Conservation (phyloP, 495 filamentous ascomycete species). For the Neurospora intermedia region DNA sequence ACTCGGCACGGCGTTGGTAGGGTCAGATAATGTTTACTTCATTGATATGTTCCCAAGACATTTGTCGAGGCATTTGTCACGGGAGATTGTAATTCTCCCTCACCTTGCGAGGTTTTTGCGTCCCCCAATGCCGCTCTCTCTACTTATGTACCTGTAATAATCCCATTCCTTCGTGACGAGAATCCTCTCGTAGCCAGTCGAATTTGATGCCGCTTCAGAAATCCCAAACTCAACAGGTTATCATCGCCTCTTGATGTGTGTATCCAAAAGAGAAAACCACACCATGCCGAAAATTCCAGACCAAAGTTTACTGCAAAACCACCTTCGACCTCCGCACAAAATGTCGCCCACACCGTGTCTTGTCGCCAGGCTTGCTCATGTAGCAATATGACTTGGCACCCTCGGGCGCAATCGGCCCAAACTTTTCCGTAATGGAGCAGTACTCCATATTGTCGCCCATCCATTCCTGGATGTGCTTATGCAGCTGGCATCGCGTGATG, state of each 20-base stretch:
- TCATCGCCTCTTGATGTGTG: background rate
- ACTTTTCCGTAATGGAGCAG: conserved; percentile 40
- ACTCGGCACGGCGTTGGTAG: background rate
- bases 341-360: conserved; percentile 39
- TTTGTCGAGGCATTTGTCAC: background rate
- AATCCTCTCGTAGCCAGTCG: background rate
- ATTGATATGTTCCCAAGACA: background rate
- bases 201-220: background rate
- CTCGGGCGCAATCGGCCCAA: conserved; percentile 27
- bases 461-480: conserved; percentile 44
- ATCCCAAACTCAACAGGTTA: background rate
- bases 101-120: background rate
- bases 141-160: background rate
- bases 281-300: background rate
- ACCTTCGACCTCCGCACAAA: conserved; percentile 16
- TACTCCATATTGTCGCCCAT: conserved; percentile 38
- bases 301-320: conserved; percentile 10
- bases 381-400: conserved; percentile 34
- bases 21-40: background rate
- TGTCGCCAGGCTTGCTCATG: conserved; percentile 37
- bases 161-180: background rate
- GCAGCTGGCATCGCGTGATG: conserved; percentile 40
- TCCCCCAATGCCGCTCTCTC: background rate
- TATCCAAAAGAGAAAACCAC: background rate
- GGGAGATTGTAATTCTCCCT: background rate